These are phyloP conservation scores for Saccharomycodes ludwigii DNA, from an alignment of 805 yeast species.

Conservation along the genomic window DNA sequence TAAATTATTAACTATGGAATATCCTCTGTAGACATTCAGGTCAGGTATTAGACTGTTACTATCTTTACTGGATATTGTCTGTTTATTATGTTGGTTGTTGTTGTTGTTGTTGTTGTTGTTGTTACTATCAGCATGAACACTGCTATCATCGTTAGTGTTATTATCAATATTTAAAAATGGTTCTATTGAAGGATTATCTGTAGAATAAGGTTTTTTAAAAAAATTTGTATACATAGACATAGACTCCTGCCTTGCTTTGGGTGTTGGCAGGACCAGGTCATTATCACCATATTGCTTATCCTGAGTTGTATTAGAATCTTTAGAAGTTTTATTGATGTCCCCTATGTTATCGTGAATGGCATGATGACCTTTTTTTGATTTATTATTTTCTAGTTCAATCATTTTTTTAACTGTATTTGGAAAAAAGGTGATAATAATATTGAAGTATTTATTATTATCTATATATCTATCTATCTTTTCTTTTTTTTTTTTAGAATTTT, in stretches of 20 bases:
- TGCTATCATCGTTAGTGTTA: not conserved
- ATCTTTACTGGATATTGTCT: conserved; percentile 1
- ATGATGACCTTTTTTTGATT: no score
- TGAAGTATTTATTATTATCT: no score
- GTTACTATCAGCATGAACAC: not conserved
- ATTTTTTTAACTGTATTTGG: no score
- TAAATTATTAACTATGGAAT: conserved; percentile 19
- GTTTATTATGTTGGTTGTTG: not conserved
- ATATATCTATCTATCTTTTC: no score
- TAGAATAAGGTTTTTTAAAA: conserved; percentile 12
- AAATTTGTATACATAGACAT: conserved; percentile 14
- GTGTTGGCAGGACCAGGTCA: not conserved
- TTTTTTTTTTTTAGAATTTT: no score
- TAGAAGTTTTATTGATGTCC: no score
- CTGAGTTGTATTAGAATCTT: no score
- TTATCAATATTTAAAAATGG: conserved; percentile 14
- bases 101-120: not conserved
- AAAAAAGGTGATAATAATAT: no score
- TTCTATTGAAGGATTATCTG: conserved; percentile 14
- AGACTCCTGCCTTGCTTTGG: conserved; percentile 13
- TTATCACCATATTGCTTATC: not conserved
- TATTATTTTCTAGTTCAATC: no score
- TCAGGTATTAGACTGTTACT: conserved; percentile 8
- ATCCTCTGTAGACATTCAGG: conserved; percentile 19
- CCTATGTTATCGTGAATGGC: no score